Conservation (phyloP, 768 basidiomycete species). For the Tylopilus sp. region DNA sequence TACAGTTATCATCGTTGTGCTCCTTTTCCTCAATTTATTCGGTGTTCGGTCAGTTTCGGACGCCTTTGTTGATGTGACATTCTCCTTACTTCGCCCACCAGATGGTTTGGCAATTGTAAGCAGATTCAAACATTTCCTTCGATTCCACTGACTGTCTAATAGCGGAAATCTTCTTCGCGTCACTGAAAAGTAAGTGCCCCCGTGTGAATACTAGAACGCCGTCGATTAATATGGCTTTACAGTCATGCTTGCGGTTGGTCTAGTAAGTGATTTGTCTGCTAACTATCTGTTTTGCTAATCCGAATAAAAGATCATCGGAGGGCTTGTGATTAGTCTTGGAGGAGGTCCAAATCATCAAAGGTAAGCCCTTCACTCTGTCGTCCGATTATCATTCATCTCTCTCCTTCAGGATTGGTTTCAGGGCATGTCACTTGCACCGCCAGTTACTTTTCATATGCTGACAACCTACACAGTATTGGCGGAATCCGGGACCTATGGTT, state of each 20-base stretch:
- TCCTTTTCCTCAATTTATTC: conserved; percentile 44
- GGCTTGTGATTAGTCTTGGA: conserved; percentile 55
- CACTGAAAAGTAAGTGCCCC: conserved; percentile 22
- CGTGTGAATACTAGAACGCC: not conserved
- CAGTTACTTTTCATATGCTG: not conserved
- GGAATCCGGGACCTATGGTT: conserved; percentile 24
- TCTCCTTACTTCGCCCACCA: conserved; percentile 29
- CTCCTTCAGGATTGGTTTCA: conserved; percentile 17
- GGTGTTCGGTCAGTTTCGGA: conserved; percentile 43
- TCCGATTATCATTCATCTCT: conserved; percentile 9
- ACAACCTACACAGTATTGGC: conserved; percentile 18
- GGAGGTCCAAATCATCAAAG: conserved; percentile 49
- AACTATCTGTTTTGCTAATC: conserved; percentile 1
- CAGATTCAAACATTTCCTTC: not conserved
- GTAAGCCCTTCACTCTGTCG: conserved; percentile 33
- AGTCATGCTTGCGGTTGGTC: conserved; percentile 38
- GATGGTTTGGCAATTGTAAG: conserved; percentile 24
- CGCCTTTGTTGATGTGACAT: conserved; percentile 29
- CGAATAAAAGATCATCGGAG: conserved; percentile 30
- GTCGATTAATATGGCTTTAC: not conserved
- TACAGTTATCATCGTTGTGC: conserved; percentile 35
- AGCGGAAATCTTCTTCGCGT: conserved; percentile 24
- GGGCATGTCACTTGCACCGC: not conserved
- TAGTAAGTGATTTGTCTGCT: conserved; percentile 16
- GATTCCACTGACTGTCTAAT: conserved; percentile 3